Percentiles rank a stretch among this genome's conserved stretches.
Evolutionary conservation across 345 rosid species (phyloP).

Genomic region (Adansonia digitata): DNA sequence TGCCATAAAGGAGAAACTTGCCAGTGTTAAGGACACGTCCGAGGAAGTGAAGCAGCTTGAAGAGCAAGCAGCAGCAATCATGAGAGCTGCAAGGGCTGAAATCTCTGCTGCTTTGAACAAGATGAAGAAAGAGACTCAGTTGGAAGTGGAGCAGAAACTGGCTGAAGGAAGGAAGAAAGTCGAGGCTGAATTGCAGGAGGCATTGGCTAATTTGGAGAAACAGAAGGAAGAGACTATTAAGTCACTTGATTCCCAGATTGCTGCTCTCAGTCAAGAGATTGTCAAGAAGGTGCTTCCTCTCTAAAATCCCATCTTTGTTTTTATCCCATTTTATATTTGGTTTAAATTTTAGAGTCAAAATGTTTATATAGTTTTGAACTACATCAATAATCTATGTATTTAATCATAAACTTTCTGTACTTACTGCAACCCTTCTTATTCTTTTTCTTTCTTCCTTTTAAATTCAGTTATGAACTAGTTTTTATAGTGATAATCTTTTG

Average conservation of each 20-base stretch:
- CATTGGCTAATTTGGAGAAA: conserved; percentile 61
- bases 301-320: conserved; percentile 34
- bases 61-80: conserved; percentile 68
- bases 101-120: conserved; percentile 76
- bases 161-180: conserved; percentile 69
- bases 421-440: not conserved
- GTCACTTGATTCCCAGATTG: conserved; percentile 79
- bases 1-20: conserved; percentile 70
- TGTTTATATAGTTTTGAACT: not conserved
- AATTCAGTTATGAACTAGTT: not conserved
- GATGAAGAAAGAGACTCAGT: conserved; percentile 91
- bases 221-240: conserved; percentile 79
- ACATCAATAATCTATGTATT: not conserved
- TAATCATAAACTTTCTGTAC: not conserved
- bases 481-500: not conserved
- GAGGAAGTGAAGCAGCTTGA: conserved; percentile 81
- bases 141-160: conserved; percentile 59
- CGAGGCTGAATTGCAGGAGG: conserved; percentile 79
- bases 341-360: not conserved
- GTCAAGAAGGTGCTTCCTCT: conserved; percentile 89
- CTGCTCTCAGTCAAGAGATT: conserved; percentile 71
- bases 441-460: not conserved
- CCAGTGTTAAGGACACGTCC: conserved; percentile 73
- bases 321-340: not conserved
- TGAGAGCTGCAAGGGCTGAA: conserved; percentile 91